These are phyloP conservation scores for Fusarium nisikadoi DNA, from an alignment of 2,329 filamentous ascomycete species.

Conservation along the genomic window DNA sequence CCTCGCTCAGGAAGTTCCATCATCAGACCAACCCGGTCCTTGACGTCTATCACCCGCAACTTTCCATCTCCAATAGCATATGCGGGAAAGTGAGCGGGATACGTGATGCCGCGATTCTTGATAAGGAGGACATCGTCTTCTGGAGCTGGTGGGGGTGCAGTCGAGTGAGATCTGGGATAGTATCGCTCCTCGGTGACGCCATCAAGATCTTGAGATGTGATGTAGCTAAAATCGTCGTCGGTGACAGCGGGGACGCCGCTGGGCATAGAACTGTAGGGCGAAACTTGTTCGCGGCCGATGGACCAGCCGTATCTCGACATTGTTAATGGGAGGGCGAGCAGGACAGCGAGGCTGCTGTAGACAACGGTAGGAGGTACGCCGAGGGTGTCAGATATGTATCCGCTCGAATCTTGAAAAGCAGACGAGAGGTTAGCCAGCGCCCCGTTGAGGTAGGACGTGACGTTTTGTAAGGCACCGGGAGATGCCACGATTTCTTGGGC, in stretches of 20 bases:
- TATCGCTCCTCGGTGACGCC: conserved; percentile 54
- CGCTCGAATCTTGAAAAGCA: conserved; percentile 59
- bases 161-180: conserved; percentile 52
- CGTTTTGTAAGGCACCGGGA: conserved; percentile 70
- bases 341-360: conserved; percentile 62
- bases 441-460: conserved; percentile 67
- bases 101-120: conserved; percentile 73
- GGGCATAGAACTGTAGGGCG: conserved; percentile 61
- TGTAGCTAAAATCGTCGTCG: conserved; percentile 83
- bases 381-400: conserved; percentile 62
- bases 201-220: conserved; percentile 79
- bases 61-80: conserved; percentile 81
- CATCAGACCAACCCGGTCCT: conserved; percentile 73
- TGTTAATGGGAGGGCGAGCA: conserved; percentile 61
- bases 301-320: conserved; percentile 68
- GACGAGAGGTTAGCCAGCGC: conserved; percentile 61
- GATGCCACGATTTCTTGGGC: conserved; percentile 67
- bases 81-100: conserved; percentile 77
- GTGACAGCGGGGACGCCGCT: conserved; percentile 70
- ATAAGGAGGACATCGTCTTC: conserved; percentile 79
- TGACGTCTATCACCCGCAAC: conserved; percentile 72
- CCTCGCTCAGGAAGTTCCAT: conserved; percentile 69
- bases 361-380: conserved; percentile 61
- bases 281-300: conserved; percentile 57
- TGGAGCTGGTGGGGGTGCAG: conserved; percentile 48